Conservation (phyloP, 108 stramenopile genomes). For the Nannochloropsis salina region DNA sequence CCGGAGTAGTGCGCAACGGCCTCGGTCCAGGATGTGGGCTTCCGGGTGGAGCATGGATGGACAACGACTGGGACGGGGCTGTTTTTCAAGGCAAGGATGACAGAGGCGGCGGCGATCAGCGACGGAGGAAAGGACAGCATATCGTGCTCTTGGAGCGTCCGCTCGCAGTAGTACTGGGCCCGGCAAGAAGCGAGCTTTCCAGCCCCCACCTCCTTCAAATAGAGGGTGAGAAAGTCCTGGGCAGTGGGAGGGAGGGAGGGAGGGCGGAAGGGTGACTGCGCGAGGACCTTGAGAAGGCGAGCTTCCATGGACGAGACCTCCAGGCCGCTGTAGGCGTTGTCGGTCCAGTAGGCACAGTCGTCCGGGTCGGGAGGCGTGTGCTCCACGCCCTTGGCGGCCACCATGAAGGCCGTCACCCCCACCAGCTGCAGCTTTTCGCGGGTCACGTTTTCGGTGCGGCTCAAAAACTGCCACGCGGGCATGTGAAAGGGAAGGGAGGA, state of each 20-base stretch:
- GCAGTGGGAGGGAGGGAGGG: slow-evolving; percentile 9
- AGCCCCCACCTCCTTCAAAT: slow-evolving; percentile 3
- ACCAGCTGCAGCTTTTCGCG: slow-evolving; percentile 29
- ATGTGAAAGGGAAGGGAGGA: neutral
- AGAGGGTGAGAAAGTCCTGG: neutral
- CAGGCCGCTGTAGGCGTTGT: slow-evolving; percentile 33
- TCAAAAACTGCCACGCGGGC: slow-evolving; percentile 1
- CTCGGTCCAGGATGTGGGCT: neutral
- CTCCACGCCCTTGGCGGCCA: slow-evolving; percentile 36
- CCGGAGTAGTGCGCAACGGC: neutral
- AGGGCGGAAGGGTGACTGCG: neutral
- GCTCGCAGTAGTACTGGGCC: slow-evolving; percentile 52
- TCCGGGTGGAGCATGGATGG: no score
- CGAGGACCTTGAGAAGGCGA: neutral
- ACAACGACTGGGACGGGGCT: neutral
- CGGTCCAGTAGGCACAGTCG: slow-evolving; percentile 33
- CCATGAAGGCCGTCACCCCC: slow-evolving; percentile 27
- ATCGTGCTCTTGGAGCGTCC: slow-evolving; percentile 48
- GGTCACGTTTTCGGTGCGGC: slow-evolving; percentile 20
- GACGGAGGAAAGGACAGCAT: slow-evolving; percentile 44
- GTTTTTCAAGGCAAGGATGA: slow-evolving; percentile 25
- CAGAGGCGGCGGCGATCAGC: slow-evolving; percentile 38
- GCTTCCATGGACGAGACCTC: slow-evolving; percentile 28
- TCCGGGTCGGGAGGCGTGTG: neutral
- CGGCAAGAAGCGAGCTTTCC: slow-evolving; percentile 31